Conservation (phyloP, 495 filamentous ascomycete species). For the Articulospora tetracladia region DNA sequence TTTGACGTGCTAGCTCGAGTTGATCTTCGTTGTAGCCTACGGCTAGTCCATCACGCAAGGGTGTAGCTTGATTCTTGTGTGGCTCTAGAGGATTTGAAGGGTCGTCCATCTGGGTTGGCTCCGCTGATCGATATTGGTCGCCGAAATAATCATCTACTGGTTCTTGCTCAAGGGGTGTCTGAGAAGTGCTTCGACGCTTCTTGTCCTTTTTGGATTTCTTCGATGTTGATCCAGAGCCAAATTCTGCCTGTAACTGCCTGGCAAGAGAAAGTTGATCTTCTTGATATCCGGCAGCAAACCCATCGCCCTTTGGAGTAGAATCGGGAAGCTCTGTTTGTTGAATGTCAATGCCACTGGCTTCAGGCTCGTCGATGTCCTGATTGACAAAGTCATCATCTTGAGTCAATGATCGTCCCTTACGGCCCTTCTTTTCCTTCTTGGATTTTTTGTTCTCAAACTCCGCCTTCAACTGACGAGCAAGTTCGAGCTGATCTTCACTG, state of each 20-base stretch:
- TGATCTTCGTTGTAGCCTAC: conserved; percentile 24
- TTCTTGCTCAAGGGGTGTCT: conserved; percentile 11
- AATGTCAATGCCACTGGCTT: neutral
- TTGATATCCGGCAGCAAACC: conserved; percentile 20
- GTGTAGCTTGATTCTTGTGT: neutral
- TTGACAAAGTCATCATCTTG: conserved; percentile 15
- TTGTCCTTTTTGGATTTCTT: conserved; percentile 41
- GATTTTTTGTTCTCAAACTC: conserved; percentile 30
- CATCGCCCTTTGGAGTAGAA: conserved; percentile 13
- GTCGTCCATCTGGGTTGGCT: neutral
- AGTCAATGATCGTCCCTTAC: conserved; percentile 4
- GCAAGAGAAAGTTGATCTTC: conserved; percentile 26
- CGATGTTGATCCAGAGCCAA: conserved; percentile 28
- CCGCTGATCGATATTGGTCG: conserved; percentile 1
- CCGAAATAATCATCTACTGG: conserved; percentile 11
- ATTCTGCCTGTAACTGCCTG: conserved; percentile 36
- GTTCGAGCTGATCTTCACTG: conserved; percentile 22
- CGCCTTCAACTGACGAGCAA: conserved; percentile 26
- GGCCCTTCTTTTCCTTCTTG: conserved; percentile 40
- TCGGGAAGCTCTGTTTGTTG: neutral
- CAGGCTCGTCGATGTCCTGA: neutral
- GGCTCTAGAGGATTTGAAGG: neutral
- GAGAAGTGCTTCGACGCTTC: conserved; percentile 18
- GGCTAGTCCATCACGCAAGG: conserved; percentile 16
- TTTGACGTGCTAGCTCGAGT: conserved; percentile 26